These are phyloP conservation scores for Penicillium canescens DNA, from an alignment of 495 filamentous ascomycete species.

Conservation along the genomic window DNA sequence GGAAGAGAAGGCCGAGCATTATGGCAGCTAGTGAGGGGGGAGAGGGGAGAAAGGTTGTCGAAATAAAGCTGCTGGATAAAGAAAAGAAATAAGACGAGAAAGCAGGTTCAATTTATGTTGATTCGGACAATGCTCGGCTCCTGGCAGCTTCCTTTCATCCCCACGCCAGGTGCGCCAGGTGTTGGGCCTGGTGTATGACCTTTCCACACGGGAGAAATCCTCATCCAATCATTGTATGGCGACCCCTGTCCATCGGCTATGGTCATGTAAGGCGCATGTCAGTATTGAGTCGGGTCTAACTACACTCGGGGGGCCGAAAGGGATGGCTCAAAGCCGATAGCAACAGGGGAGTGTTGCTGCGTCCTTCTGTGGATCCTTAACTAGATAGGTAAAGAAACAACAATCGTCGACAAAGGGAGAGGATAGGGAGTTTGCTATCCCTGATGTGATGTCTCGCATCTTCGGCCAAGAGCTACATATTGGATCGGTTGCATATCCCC, in stretches of 20 bases:
- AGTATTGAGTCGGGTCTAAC: constrained; percentile 15
- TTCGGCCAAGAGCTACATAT: constrained; percentile 6
- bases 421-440: constrained; percentile 10
- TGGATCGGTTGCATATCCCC: constrained; percentile 5
- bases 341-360: neutral
- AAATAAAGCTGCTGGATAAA: constrained; percentile 3
- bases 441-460: constrained; percentile 30
- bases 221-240: constrained; percentile 21
- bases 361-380: constrained; percentile 10
- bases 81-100: neutral
- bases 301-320: neutral
- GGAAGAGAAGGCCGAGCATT: constrained; percentile 24
- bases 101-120: constrained; percentile 24
- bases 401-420: constrained; percentile 12
- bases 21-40: neutral
- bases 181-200: constrained; percentile 1
- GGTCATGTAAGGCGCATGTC: constrained; percentile 33
- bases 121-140: neutral
- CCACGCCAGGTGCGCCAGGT: neutral
- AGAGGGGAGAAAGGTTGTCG: neutral
- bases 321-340: constrained; percentile 19
- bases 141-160: neutral
- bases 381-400: constrained; percentile 17
- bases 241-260: constrained; percentile 15
- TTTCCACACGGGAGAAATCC: constrained; percentile 1